Evolutionary conservation across 306 rosid genomes (phyloP).

Genomic region (Dalbergia cultrata): DNA sequence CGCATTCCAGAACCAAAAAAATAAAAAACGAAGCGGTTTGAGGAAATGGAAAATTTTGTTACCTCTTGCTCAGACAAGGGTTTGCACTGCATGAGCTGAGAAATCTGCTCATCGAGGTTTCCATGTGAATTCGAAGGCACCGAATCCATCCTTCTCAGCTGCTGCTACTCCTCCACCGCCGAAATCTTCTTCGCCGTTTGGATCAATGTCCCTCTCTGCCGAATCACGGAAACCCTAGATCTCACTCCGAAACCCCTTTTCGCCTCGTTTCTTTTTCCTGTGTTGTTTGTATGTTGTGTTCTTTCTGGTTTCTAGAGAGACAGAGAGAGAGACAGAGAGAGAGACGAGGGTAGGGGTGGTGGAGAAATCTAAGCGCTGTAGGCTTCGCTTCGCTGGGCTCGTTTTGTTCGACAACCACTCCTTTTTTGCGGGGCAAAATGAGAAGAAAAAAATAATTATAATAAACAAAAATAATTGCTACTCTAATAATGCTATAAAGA

Average conservation of each 20-base stretch:
- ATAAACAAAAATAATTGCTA: background rate
- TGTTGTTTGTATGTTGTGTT: background rate
- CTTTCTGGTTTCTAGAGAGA: conserved; percentile 37
- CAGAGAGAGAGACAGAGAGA: conserved; percentile 24
- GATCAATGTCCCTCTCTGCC: conserved; percentile 53
- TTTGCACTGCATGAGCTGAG: conserved; percentile 99
- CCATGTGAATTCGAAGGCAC: conserved; percentile 85
- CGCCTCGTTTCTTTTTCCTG: background rate
- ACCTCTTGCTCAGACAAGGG: conserved; percentile 98
- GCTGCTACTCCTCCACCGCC: conserved; percentile 33
- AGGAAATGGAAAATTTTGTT: background rate
- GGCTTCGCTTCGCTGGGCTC: conserved; percentile 49
- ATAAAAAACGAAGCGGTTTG: background rate
- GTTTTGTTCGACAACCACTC: conserved; percentile 51
- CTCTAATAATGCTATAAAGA: background rate
- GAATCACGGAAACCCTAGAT: conserved; percentile 65
- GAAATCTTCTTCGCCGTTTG: conserved; percentile 13
- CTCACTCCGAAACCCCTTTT: conserved; percentile 56
- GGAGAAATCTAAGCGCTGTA: conserved; percentile 60
- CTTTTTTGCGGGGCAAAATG: conserved; percentile 51
- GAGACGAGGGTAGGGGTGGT: conserved; percentile 49
- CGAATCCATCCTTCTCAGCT: conserved; percentile 69
- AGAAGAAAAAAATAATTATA: background rate
- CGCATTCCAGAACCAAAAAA: conserved; percentile 12
- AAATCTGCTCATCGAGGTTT: conserved; percentile 90